Base-by-base conservation (phyloP, 768 basidiomycete species). In the Mycena maculata region DNA sequence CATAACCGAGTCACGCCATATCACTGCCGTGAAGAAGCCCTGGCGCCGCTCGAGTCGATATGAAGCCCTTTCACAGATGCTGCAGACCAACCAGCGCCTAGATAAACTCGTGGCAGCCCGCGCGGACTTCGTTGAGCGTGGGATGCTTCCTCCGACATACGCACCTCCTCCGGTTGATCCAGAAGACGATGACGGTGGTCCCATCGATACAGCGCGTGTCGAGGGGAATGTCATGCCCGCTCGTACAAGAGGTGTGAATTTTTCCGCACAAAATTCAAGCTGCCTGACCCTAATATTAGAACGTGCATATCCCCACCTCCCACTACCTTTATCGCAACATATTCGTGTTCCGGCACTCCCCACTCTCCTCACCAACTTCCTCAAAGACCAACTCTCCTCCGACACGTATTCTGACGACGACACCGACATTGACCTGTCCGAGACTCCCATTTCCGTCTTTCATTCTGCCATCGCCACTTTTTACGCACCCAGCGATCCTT, bases 321-420 rank as follows among this genome's bases (percentile, higher is more conserved):
- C 71, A 28, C 10, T 15, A 2, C 50, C 33, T 13, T 62, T 75
- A 5, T 65, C 50, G 7, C 31, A 22, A 2, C 61, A 72, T 36
- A 59, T 74, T 42, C 13, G 53, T 15, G 49, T 71, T 16, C 75
- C 72, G 10, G 2, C 30, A 12, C 60, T 76, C 27, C 66, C 68
- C 0, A 25, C 64, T 2, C 70, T 75, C 20, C 39, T 68, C 9
- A 59, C 57, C 22, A 60, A 59, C 1, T 76, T 76, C 52, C 67
- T 76, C 13, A 60, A 44, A 6, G 71, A 74, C 22, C 75, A 76
- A 33, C 65, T 72, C 23, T 38, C 75, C 38, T 44, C 59, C 12
- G 49, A 69, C 11, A 9, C 30, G 3, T n/a, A 44, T 25, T 23
- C 16, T 4, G 38, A 64, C n/a, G 49, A 42, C 5, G 47, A 27